Conservation (phyloP, 371 early-diverging fungal genomes). For the Mucor circinelloides region DNA sequence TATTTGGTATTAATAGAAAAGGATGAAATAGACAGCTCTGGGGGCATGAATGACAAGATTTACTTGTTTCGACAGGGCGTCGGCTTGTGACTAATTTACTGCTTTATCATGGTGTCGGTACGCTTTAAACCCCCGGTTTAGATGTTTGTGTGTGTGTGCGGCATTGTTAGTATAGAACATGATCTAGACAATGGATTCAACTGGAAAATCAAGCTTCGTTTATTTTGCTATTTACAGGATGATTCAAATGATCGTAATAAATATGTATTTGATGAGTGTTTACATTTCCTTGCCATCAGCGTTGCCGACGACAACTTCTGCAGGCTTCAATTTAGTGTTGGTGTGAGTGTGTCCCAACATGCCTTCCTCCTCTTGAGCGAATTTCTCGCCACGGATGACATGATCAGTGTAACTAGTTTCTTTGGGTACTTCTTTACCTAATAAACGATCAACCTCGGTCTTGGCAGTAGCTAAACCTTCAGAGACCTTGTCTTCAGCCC, state of each 20-base stretch:
- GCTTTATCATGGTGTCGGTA: neutral
- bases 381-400: slow-evolving; percentile 30
- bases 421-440: neutral
- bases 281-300: slow-evolving; percentile 21
- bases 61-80: neutral
- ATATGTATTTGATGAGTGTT: neutral
- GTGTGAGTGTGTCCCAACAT: slow-evolving; percentile 24
- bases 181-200: neutral
- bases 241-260: neutral
- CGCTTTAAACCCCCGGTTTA: neutral
- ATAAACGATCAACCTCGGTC: slow-evolving; percentile 14
- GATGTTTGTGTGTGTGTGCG: neutral
- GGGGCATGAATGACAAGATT: slow-evolving; percentile 2
- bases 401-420: slow-evolving; percentile 1
- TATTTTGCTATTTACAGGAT: neutral
- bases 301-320: slow-evolving; percentile 28
- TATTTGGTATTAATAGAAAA: neutral
- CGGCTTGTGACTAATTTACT: neutral
- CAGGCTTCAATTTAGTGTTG: slow-evolving; percentile 16
- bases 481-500: slow-evolving; percentile 21
- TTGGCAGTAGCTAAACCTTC: slow-evolving; percentile 17
- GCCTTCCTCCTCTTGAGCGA: slow-evolving; percentile 37
- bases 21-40: neutral
- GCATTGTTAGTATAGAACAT: neutral
- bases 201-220: neutral